Evolutionary conservation across 2,329 filamentous ascomycete genomes (phyloP).

Genomic region (Davidsoniella virescens): DNA sequence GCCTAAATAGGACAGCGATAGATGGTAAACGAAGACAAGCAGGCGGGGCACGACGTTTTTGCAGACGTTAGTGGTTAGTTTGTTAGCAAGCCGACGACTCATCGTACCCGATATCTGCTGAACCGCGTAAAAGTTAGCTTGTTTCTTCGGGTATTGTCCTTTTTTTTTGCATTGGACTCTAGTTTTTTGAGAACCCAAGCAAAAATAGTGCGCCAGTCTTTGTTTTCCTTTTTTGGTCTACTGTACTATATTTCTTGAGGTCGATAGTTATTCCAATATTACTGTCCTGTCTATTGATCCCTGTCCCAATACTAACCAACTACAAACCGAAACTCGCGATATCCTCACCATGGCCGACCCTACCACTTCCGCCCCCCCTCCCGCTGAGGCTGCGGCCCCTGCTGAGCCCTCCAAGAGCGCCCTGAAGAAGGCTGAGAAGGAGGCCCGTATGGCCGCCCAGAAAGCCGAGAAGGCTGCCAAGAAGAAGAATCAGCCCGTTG

Average conservation of each 20-base stretch:
- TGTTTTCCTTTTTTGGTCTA: slow-evolving; percentile 1
- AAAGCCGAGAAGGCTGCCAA: slow-evolving; percentile 48
- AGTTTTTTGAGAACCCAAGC: no score
- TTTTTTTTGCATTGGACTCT: neutral
- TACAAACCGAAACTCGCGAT: slow-evolving; percentile 1
- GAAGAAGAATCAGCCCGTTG: slow-evolving; percentile 34
- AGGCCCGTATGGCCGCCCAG: slow-evolving; percentile 42
- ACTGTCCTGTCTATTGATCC: neutral
- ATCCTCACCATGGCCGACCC: slow-evolving; percentile 14
- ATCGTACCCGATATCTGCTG: neutral
- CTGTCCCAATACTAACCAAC: neutral
- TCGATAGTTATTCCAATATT: neutral
- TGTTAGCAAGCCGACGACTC: neutral
- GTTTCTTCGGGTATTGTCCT: neutral
- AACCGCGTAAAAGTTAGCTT: neutral
- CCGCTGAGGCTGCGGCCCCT: slow-evolving; percentile 20
- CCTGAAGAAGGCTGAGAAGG: slow-evolving; percentile 50
- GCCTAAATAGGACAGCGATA: neutral
- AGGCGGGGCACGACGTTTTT: neutral
- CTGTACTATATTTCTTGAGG: neutral
- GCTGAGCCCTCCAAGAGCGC: slow-evolving; percentile 41
- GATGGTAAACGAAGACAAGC: neutral
- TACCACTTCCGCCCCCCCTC: slow-evolving; percentile 10
- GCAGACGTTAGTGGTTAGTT: neutral
- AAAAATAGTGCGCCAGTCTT: neutral